Percentiles rank a stretch among this genome's conserved stretches.
phyloP scores from a whole-genome alignment of 2,329 filamentous ascomycete genomes.

The Phyllosticta citriasiana region DNA sequence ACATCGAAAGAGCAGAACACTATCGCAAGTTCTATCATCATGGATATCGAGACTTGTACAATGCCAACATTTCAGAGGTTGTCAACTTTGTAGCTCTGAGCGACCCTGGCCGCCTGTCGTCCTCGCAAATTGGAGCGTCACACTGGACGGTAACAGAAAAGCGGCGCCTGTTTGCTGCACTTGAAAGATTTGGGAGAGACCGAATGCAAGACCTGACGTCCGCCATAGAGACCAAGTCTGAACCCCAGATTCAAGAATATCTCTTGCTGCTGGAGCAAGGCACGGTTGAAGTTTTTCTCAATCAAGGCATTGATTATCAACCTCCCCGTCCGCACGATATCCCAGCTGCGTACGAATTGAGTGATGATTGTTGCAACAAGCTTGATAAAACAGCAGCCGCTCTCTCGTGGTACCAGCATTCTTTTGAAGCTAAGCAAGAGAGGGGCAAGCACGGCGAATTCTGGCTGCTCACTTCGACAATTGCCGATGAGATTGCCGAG shows the following conservation, averaged over 20 bases:
- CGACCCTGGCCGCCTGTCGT: neutral
- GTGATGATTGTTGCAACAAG: conserved; percentile 51
- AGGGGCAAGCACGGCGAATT: conserved; percentile 48
- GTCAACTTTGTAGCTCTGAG: neutral
- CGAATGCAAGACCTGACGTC: conserved; percentile 53
- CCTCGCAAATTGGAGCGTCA: conserved; percentile 48
- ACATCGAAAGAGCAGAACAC: conserved; percentile 15
- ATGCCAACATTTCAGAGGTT: conserved; percentile 18
- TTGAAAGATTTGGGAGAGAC: conserved; percentile 54
- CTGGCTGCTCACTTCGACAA: conserved; percentile 52
- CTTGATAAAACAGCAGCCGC: conserved; percentile 61
- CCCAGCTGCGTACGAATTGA: conserved; percentile 64
- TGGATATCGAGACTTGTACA: conserved; percentile 28
- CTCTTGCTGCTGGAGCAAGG: conserved; percentile 50
- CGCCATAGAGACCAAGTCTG: conserved; percentile 60
- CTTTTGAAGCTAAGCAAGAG: conserved; percentile 51
- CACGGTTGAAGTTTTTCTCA: conserved; percentile 24
- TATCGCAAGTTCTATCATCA: conserved; percentile 37
- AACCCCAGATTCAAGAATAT: conserved; percentile 63
- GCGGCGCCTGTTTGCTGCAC: conserved; percentile 53
- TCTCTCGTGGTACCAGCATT: conserved; percentile 54
- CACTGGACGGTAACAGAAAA: conserved; percentile 67
- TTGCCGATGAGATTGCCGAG: conserved; percentile 17
- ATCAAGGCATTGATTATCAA: neutral
- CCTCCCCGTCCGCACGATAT: conserved; percentile 41